phyloP scores from a whole-genome alignment of 371 early-diverging fungal genomes.

The Parasitella parasitica region DNA sequence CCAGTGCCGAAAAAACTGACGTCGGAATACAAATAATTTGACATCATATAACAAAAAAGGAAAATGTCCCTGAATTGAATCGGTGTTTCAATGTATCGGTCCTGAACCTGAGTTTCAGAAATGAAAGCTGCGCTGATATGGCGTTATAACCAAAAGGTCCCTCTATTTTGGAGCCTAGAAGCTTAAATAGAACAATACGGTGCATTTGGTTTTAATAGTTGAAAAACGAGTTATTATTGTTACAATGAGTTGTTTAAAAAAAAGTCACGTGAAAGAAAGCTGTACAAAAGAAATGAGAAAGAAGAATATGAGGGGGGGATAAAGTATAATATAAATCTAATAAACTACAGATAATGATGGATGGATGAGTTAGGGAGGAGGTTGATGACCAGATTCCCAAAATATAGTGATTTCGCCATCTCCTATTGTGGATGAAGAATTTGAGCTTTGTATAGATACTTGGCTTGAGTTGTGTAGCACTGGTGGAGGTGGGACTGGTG shows the following conservation, averaged over 20 bases:
- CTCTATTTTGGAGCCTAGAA: neutral
- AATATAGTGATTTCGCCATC: slow-evolving; percentile 43
- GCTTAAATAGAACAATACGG: neutral
- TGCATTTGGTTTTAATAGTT: neutral
- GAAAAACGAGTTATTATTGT: neutral
- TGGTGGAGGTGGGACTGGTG: neutral
- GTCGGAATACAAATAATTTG: no score
- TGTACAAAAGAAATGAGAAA: neutral
- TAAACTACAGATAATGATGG: neutral
- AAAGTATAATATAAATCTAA: neutral
- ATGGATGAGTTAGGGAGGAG: neutral
- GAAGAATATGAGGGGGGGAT: neutral
- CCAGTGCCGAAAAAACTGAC: no score
- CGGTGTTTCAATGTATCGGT: no score
- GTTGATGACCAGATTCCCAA: slow-evolving; percentile 16
- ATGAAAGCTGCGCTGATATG: no score
- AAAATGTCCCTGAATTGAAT: no score
- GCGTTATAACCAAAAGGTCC: neutral
- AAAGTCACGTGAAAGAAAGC: neutral
- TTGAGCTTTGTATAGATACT: slow-evolving; percentile 16
- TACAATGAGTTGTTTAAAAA: neutral
- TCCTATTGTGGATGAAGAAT: slow-evolving; percentile 23
- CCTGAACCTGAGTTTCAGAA: no score
- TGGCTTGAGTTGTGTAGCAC: slow-evolving; percentile 8
- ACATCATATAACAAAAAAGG: no score